These are phyloP conservation scores for Boletus rufocinnamomeus DNA, from an alignment of 768 basidiomycete genomes.

Conservation along the genomic window DNA sequence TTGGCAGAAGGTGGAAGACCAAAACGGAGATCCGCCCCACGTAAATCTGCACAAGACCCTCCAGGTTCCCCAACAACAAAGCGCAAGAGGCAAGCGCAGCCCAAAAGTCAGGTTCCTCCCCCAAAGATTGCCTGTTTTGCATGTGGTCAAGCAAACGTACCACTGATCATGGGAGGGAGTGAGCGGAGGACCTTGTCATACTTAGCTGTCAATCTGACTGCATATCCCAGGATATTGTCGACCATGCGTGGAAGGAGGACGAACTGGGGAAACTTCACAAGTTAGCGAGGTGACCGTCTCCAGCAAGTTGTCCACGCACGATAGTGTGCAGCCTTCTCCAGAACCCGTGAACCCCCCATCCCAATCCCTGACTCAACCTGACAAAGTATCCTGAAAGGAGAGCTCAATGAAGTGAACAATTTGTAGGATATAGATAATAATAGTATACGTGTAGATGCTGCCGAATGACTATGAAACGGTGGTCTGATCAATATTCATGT, in stretches of 20 bases:
- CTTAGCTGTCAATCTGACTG: background rate
- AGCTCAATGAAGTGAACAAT: background rate
- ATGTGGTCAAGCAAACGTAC: constrained; percentile 69
- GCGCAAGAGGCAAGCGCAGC: constrained; percentile 42
- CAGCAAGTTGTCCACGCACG: constrained; percentile 2
- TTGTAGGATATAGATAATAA: constrained; percentile 14
- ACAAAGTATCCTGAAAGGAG: constrained; percentile 1
- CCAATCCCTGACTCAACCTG: background rate
- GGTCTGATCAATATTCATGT: constrained; percentile 28
- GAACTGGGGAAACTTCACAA: constrained; percentile 37
- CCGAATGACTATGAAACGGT: background rate
- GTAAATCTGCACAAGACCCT: constrained; percentile 33
- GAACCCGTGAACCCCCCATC: constrained; percentile 1
- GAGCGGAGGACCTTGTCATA: constrained; percentile 33
- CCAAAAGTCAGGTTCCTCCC: constrained; percentile 38
- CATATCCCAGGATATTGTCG: constrained; percentile 62
- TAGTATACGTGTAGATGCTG: constrained; percentile 14
- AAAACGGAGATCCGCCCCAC: constrained; percentile 38
- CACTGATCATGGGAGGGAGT: constrained; percentile 77
- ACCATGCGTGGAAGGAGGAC: constrained; percentile 61
- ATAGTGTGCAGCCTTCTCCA: constrained; percentile 6
- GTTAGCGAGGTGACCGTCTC: constrained; percentile 1
- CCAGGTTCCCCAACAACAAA: constrained; percentile 35
- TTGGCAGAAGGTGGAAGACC: constrained; percentile 39
- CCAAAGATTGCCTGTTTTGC: constrained; percentile 54